Percentiles rank a stretch among this genome's conserved stretches.
phyloP scores from a whole-genome alignment of 2,329 filamentous ascomycete genomes.

The Talaromyces verruculosus region DNA sequence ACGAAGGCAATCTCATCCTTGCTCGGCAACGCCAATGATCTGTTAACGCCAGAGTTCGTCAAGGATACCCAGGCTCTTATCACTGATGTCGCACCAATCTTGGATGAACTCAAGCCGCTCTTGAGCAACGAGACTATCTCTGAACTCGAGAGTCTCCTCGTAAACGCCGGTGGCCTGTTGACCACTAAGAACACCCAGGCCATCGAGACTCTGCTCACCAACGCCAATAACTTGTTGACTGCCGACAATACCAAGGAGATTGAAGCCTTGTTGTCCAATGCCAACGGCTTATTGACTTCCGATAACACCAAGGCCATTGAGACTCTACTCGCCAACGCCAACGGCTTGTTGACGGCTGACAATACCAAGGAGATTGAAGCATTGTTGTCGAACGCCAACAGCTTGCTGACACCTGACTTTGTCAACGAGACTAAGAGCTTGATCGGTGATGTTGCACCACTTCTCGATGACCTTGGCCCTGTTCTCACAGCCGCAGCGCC shows the following conservation, averaged over 20 bases:
- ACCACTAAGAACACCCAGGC: slow-evolving; percentile 29
- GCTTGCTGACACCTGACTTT: slow-evolving; percentile 28
- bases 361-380: slow-evolving; percentile 31
- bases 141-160: slow-evolving; percentile 33
- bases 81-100: slow-evolving; percentile 18
- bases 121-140: slow-evolving; percentile 27
- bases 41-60: slow-evolving; percentile 24
- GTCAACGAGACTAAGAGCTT: slow-evolving; percentile 29
- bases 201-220: slow-evolving; percentile 29
- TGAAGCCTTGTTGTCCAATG: background rate
- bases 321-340: slow-evolving; percentile 21
- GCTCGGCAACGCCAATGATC: slow-evolving; percentile 23
- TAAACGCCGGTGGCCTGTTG: slow-evolving; percentile 32
- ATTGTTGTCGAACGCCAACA: slow-evolving; percentile 26
- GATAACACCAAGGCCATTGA: background rate
- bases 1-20: slow-evolving; percentile 22
- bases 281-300: slow-evolving; percentile 25
- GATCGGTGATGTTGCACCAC: slow-evolving; percentile 23
- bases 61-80: slow-evolving; percentile 14
- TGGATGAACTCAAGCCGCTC: slow-evolving; percentile 20
- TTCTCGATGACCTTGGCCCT: slow-evolving; percentile 12
- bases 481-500: slow-evolving; percentile 12
- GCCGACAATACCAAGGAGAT: slow-evolving; percentile 17
- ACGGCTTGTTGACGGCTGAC: slow-evolving; percentile 34
- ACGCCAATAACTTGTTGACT: slow-evolving; percentile 31